These are phyloP conservation scores for Candida manassasensis DNA, from an alignment of 805 yeast genomes.

Conservation along the genomic window DNA sequence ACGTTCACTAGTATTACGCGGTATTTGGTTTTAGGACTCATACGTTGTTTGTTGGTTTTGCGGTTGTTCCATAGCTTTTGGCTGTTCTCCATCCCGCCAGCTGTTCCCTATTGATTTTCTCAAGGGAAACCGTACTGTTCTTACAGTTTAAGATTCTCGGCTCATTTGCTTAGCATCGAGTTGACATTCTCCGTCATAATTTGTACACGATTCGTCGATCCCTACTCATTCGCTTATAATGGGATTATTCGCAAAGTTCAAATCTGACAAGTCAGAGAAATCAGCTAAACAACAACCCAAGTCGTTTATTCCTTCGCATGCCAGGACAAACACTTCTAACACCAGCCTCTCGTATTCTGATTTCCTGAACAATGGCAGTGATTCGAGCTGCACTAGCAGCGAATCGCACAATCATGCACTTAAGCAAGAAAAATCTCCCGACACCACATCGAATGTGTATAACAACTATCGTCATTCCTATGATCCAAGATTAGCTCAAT, in stretches of 20 bases:
- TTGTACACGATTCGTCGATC: too few relatives aligned
- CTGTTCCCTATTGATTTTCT: too few relatives aligned
- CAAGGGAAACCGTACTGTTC: too few relatives aligned
- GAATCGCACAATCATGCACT: conserved; percentile 1
- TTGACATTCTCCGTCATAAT: too few relatives aligned
- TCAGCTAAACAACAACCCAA: not conserved
- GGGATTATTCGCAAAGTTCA: not conserved
- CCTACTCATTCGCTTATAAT: conserved; percentile 1
- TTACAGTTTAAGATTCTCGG: too few relatives aligned
- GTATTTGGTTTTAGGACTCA: too few relatives aligned
- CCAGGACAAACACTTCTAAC: conserved; percentile 3
- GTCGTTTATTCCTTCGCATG: conserved; percentile 6
- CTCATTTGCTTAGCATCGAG: too few relatives aligned
- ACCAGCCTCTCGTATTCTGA: conserved; percentile 1
- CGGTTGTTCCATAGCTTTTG: too few relatives aligned
- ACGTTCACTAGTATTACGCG: too few relatives aligned
- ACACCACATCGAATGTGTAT: too few relatives aligned
- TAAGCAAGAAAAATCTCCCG: not conserved
- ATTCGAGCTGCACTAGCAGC: conserved; percentile 3
- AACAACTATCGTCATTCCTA: not conserved
- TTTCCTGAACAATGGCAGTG: conserved; percentile 2
- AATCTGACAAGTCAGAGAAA: not conserved
- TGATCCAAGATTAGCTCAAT: not conserved
- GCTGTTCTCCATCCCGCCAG: too few relatives aligned
- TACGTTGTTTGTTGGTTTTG: too few relatives aligned